These are phyloP conservation scores for Carex arenaria DNA, from an alignment of 202 grass and related monocot genomes.

Conservation along the genomic window DNA sequence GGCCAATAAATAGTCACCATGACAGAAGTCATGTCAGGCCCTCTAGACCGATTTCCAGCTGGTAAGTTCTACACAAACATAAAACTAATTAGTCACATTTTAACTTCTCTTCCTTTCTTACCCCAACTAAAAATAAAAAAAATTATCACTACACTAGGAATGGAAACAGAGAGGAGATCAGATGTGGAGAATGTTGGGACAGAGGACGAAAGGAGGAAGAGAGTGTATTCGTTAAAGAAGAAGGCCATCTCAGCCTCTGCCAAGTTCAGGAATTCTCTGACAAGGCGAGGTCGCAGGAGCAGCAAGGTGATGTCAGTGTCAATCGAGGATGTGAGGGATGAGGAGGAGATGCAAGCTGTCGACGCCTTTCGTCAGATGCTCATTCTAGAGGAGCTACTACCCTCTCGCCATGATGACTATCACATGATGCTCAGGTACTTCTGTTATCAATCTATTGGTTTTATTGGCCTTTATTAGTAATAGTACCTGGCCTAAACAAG, in stretches of 20 bases:
- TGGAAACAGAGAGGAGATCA: slow-evolving; percentile 67
- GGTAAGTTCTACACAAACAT: background rate
- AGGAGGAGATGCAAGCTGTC: slow-evolving; percentile 74
- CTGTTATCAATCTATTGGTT: background rate
- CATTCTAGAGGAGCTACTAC: slow-evolving; percentile 82
- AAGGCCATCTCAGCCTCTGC: slow-evolving; percentile 64
- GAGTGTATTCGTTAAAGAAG: slow-evolving; percentile 58
- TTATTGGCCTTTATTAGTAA: background rate
- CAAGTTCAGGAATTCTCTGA: slow-evolving; percentile 85
- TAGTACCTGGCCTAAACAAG: background rate
- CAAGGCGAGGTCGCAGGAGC: slow-evolving; percentile 62
- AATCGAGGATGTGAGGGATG: slow-evolving; percentile 72
- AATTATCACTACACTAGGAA: slow-evolving; percentile 34
- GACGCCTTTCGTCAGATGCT: slow-evolving; percentile 95
- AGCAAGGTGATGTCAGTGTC: slow-evolving; percentile 98
- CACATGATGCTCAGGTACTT: slow-evolving; percentile 90
- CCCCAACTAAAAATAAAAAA: background rate
- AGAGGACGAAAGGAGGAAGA: slow-evolving; percentile 74
- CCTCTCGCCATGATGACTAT: slow-evolving; percentile 82
- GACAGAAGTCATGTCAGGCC: slow-evolving; percentile 74
- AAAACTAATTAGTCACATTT: background rate
- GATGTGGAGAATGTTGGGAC: slow-evolving; percentile 53
- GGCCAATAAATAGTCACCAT: slow-evolving; percentile 39
- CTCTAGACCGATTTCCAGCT: slow-evolving; percentile 41
- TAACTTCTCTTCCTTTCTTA: background rate